Percentiles rank a stretch among this genome's conserved stretches.
Conservation (phyloP, 2,329 filamentous ascomycete genomes). For the Ascochyta viciae-villosae region DNA sequence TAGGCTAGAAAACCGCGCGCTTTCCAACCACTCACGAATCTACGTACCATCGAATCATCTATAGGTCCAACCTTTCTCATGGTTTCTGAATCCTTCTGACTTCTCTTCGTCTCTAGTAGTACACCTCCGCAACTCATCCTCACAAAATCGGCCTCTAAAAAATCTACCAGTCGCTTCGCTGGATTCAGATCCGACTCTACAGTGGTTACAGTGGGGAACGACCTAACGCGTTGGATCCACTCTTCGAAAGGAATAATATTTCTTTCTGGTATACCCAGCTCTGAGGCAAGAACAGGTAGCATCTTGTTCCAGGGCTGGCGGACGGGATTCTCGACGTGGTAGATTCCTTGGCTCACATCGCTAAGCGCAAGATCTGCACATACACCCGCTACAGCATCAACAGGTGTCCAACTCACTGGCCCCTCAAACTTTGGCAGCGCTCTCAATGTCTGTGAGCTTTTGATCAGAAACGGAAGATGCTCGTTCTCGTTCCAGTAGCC, state of each 20-base stretch:
- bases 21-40: slow-evolving; percentile 20
- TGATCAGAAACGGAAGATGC: slow-evolving; percentile 59
- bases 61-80: slow-evolving; percentile 31
- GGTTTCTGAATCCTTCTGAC: slow-evolving; percentile 48
- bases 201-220: neutral
- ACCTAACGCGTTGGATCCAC: slow-evolving; percentile 51
- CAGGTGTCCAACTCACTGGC: slow-evolving; percentile 53
- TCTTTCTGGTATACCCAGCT: slow-evolving; percentile 27
- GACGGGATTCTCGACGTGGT: slow-evolving; percentile 57
- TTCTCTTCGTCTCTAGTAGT: slow-evolving; percentile 48
- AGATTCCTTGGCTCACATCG: slow-evolving; percentile 40
- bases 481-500: slow-evolving; percentile 64
- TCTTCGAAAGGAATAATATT: slow-evolving; percentile 50
- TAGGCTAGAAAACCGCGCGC: slow-evolving; percentile 9
- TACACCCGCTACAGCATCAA: slow-evolving; percentile 51
- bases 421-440: slow-evolving; percentile 44
- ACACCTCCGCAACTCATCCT: slow-evolving; percentile 58
- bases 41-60: slow-evolving; percentile 9
- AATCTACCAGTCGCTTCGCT: slow-evolving; percentile 41
- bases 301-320: slow-evolving; percentile 53
- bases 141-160: slow-evolving; percentile 45
- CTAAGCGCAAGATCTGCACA: slow-evolving; percentile 45
- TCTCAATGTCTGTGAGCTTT: slow-evolving; percentile 57
- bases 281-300: slow-evolving; percentile 43
- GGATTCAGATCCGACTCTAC: slow-evolving; percentile 37